Percentiles rank a stretch among this genome's conserved stretches.
These are phyloP conservation scores for Cryoendolithus antarcticus DNA, from an alignment of 2,329 filamentous ascomycete genomes.

Conservation along the genomic window DNA sequence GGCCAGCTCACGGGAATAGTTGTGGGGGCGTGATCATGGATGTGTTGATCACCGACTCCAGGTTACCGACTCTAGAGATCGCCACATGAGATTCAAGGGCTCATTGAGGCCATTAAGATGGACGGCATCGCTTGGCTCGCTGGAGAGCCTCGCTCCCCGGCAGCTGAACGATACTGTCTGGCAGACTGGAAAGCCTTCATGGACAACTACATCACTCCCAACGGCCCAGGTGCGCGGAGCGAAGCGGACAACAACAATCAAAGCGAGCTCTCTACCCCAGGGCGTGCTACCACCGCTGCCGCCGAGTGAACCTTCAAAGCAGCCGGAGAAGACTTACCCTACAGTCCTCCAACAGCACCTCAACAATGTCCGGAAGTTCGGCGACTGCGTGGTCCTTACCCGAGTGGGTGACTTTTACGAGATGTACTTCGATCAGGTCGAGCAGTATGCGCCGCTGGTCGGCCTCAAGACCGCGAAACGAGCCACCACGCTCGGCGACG, in stretches of 20 bases:
- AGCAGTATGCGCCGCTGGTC: constrained; percentile 72
- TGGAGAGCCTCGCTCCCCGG: no score
- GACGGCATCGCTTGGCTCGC: no score
- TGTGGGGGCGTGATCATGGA: no score
- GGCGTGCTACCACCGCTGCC: constrained; percentile 37
- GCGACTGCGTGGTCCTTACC: constrained; percentile 81
- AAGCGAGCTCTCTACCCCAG: constrained; percentile 41
- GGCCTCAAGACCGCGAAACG: constrained; percentile 78
- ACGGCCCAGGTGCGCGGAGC: constrained; percentile 20
- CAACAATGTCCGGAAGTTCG: constrained; percentile 81
- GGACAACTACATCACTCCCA: no score
- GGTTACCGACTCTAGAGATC: no score
- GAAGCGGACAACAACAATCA: constrained; percentile 28
- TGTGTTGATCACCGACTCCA: no score
- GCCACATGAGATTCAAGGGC: no score
- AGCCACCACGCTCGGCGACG: constrained; percentile 63
- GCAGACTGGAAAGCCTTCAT: no score
- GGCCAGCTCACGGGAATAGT: no score
- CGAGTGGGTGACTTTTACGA: constrained; percentile 95
- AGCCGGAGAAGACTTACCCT: constrained; percentile 48
- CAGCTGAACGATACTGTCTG: no score
- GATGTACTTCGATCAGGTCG: constrained; percentile 91
- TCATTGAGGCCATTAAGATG: no score
- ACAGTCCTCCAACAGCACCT: constrained; percentile 79
- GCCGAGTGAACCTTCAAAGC: constrained; percentile 30